These are phyloP conservation scores for Taphrina wiesneri DNA, from an alignment of 1,139 yeast genomes.

Conservation along the genomic window DNA sequence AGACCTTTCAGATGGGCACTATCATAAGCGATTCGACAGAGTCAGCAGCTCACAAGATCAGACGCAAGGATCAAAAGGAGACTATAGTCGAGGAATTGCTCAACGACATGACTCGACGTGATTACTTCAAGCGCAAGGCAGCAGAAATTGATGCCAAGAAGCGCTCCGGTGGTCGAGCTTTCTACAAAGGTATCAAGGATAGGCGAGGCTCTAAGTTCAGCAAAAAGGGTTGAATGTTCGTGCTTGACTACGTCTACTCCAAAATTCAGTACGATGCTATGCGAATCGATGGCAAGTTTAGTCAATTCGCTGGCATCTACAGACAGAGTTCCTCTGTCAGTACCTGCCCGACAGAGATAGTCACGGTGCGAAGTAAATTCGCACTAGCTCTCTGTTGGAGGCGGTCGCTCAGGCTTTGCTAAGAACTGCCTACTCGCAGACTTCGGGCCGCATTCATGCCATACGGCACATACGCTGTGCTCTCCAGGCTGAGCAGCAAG, in stretches of 20 bases:
- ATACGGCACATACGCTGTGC: too few relatives aligned
- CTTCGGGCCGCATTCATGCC: too few relatives aligned
- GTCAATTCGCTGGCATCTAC: too few relatives aligned
- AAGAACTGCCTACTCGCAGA: too few relatives aligned
- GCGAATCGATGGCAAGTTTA: neutral
- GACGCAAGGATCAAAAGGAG: constrained; percentile 69
- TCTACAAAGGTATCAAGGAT: constrained; percentile 64
- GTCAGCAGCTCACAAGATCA: constrained; percentile 68
- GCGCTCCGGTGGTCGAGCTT: constrained; percentile 72
- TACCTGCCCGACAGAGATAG: too few relatives aligned
- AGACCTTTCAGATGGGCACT: constrained; percentile 85
- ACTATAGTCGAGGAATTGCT: constrained; percentile 81
- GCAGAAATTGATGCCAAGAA: constrained; percentile 71
- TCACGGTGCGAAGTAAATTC: too few relatives aligned
- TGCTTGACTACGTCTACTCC: neutral
- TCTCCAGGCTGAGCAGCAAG: too few relatives aligned
- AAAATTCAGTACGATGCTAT: too few relatives aligned
- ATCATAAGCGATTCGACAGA: constrained; percentile 80
- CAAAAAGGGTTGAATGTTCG: neutral
- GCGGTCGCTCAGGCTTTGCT: too few relatives aligned
- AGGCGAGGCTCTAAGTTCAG: constrained; percentile 55
- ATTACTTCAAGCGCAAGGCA: constrained; percentile 83
- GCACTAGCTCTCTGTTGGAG: too few relatives aligned
- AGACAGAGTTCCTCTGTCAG: neutral
- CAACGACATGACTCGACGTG: constrained; percentile 66